Percentiles rank a stretch among this genome's conserved stretches.
These are phyloP conservation scores for Kockovaella imperatae DNA, from an alignment of 768 basidiomycete species.

Conservation along the genomic window DNA sequence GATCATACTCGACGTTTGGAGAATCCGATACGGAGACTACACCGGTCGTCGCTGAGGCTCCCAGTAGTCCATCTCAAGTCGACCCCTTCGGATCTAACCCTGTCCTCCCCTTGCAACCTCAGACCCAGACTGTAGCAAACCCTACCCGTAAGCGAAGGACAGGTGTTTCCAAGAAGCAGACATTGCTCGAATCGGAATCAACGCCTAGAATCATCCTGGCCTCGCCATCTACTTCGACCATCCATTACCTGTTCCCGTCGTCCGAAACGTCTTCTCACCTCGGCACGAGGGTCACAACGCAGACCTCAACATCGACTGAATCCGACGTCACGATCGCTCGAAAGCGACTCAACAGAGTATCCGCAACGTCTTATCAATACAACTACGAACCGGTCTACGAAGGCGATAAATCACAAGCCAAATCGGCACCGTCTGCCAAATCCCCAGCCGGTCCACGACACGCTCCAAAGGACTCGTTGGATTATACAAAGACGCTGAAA, in stretches of 20 bases:
- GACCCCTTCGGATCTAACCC: constrained; percentile 24
- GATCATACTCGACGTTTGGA: constrained; percentile 6
- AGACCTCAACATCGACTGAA: neutral
- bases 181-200: neutral
- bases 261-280: constrained; percentile 12
- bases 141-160: constrained; percentile 7
- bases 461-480: too few species aligned
- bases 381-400: too few species aligned
- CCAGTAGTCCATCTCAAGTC: constrained; percentile 14
- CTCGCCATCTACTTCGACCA: constrained; percentile 18
- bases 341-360: too few species aligned
- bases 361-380: too few species aligned
- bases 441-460: too few species aligned
- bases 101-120: constrained; percentile 4
- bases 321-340: too few species aligned
- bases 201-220: constrained; percentile 24
- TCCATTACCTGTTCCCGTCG: constrained; percentile 27
- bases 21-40: too few species aligned
- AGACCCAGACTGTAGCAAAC: too few species aligned
- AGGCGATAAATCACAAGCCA: too few species aligned
- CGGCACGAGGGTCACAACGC: neutral
- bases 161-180: constrained; percentile 6
- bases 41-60: constrained; percentile 2
- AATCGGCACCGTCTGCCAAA: too few species aligned
- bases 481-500: too few species aligned